These are phyloP conservation scores for Hyaloperonospora arabidopsidis DNA, from an alignment of 352 stramenopile species.

Conservation along the genomic window DNA sequence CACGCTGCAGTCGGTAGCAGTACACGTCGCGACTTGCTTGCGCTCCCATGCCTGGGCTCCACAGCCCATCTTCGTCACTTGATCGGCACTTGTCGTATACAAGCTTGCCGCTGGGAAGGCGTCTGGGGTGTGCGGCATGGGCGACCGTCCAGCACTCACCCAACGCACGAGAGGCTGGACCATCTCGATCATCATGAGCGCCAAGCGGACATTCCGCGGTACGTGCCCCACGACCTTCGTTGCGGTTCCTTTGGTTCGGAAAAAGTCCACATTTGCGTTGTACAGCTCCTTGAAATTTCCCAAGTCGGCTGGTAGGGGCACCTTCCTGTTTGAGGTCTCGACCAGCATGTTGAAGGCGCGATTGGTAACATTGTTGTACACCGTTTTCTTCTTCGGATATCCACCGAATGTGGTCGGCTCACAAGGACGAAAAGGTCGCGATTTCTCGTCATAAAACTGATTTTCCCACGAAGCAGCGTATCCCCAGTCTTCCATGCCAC, in stretches of 20 bases:
- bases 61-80: slow-evolving; percentile 51
- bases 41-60: slow-evolving; percentile 29
- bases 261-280: slow-evolving; percentile 57
- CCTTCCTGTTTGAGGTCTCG: slow-evolving; percentile 91
- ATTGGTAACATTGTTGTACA: slow-evolving; percentile 90
- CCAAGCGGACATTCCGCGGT: slow-evolving; percentile 91
- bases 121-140: slow-evolving; percentile 6
- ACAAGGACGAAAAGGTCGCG: slow-evolving; percentile 71
- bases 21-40: slow-evolving; percentile 43
- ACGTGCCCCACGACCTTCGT: slow-evolving; percentile 86
- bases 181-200: slow-evolving; percentile 91
- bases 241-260: slow-evolving; percentile 20
- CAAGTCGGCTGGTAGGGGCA: slow-evolving; percentile 57
- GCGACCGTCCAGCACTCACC: slow-evolving; percentile 32
- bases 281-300: slow-evolving; percentile 71
- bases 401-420: slow-evolving; percentile 83
- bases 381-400: slow-evolving; percentile 85
- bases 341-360: slow-evolving; percentile 95
- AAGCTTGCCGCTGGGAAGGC: slow-evolving; percentile 41
- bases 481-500: slow-evolving; percentile 97
- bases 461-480: slow-evolving; percentile 90
- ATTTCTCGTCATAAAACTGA: slow-evolving; percentile 21
- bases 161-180: slow-evolving; percentile 90
- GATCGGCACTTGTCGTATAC: slow-evolving; percentile 31
- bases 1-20: slow-evolving; percentile 34